Conservation (phyloP, 257 asterid genomes). For the Linderniella brevidens region DNA sequence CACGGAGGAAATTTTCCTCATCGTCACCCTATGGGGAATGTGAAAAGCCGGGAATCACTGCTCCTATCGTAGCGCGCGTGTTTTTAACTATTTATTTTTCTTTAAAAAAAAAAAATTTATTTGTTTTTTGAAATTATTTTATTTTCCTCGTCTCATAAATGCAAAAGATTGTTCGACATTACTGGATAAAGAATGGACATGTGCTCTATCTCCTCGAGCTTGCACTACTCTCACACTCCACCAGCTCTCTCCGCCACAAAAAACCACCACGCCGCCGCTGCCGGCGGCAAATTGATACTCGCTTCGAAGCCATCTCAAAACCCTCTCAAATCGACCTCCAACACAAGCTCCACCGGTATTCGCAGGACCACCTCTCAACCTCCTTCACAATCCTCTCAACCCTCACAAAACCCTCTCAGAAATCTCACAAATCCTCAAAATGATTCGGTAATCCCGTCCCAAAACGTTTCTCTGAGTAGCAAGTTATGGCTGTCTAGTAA, state of each 20-base stretch:
- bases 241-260: constrained; percentile 25
- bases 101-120: too few species aligned
- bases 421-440: constrained; percentile 20
- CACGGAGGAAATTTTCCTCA: too few species aligned
- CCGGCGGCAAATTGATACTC: constrained; percentile 11
- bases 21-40: too few species aligned
- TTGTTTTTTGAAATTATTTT: neutral
- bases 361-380: constrained; percentile 59
- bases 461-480: constrained; percentile 28
- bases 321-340: constrained; percentile 10
- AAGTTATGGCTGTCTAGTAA: constrained; percentile 82
- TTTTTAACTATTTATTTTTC: too few species aligned
- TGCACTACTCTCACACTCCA: constrained; percentile 19
- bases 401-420: constrained; percentile 44
- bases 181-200: constrained; percentile 19
- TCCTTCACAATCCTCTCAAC: constrained; percentile 20
- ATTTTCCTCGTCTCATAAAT: neutral
- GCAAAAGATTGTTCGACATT: neutral
- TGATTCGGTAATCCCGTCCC: constrained; percentile 13
- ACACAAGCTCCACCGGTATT: constrained; percentile 23
- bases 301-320: constrained; percentile 25
- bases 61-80: too few species aligned
- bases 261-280: constrained; percentile 17
- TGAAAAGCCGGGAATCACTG: too few species aligned
- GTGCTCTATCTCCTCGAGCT: constrained; percentile 28